Evolutionary conservation across 2,329 filamentous ascomycete species (phyloP).

Genomic region (Eurotiales sp.): DNA sequence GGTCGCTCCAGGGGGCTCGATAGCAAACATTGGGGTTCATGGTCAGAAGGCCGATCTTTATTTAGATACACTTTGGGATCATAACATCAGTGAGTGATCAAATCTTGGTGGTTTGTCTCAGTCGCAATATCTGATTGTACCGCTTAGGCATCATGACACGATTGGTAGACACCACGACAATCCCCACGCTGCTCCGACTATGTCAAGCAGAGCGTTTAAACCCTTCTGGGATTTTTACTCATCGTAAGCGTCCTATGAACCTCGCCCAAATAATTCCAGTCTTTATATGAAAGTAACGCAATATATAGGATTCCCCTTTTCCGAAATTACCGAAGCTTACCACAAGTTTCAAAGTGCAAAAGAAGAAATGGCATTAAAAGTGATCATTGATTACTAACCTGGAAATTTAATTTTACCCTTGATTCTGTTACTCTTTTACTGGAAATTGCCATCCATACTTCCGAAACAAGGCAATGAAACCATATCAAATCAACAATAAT

Average conservation of each 20-base stretch:
- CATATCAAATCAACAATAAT: too few species aligned
- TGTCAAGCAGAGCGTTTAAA: too few species aligned
- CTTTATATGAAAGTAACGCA: too few species aligned
- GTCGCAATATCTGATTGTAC: too few species aligned
- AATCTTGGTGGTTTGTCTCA: too few species aligned
- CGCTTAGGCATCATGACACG: constrained; percentile 33
- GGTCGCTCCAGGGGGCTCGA: constrained; percentile 50
- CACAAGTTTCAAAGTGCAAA: background rate
- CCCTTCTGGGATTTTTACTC: constrained; percentile 1
- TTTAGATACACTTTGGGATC: constrained; percentile 53
- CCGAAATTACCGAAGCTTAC: background rate
- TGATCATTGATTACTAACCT: constrained; percentile 1
- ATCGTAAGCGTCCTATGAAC: background rate
- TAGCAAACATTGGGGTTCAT: constrained; percentile 59
- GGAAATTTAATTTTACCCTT: background rate
- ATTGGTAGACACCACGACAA: too few species aligned
- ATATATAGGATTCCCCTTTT: background rate
- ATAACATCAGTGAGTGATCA: constrained; percentile 55
- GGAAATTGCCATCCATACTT: too few species aligned
- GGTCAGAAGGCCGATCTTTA: constrained; percentile 51
- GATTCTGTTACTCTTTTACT: too few species aligned
- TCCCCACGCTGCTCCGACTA: too few species aligned
- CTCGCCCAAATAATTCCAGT: too few species aligned
- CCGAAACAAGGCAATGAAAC: too few species aligned
- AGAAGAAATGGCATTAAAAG: background rate